phyloP scores from a whole-genome alignment of 2,329 filamentous ascomycete genomes.

The Penicillium sp. region DNA sequence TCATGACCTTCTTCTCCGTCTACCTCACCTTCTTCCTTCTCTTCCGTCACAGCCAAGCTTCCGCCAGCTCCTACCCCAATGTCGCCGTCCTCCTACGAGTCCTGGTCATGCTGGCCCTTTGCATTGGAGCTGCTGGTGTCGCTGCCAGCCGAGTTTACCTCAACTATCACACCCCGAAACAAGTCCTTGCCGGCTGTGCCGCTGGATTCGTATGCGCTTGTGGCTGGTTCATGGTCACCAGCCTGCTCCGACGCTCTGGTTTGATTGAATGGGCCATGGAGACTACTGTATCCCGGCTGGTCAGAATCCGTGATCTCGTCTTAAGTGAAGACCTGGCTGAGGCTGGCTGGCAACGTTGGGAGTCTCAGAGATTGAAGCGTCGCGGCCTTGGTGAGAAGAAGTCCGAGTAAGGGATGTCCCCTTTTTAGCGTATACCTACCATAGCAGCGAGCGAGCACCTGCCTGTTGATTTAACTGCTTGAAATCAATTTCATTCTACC shows the following conservation, averaged over 20 bases:
- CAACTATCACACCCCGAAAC: constrained; percentile 83
- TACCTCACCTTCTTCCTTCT: constrained; percentile 82
- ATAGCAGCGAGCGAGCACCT: neutral
- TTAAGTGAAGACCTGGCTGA: constrained; percentile 85
- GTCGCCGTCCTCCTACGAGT: constrained; percentile 55
- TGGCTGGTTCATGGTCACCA: constrained; percentile 74
- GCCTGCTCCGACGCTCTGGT: constrained; percentile 63
- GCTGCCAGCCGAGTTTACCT: constrained; percentile 84
- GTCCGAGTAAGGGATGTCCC: constrained; percentile 22
- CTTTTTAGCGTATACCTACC: neutral
- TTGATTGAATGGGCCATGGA: constrained; percentile 72
- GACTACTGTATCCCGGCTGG: constrained; percentile 59
- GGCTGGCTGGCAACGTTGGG: constrained; percentile 92
- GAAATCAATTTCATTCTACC: neutral
- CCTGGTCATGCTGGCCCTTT: constrained; percentile 56
- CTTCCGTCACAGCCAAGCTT: constrained; percentile 67
- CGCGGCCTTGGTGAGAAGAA: constrained; percentile 29
- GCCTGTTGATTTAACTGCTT: neutral
- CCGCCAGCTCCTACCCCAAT: constrained; percentile 43
- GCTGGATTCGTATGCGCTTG: constrained; percentile 71
- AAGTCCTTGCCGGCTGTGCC: constrained; percentile 76
- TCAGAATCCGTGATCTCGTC: constrained; percentile 78
- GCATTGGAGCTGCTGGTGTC: constrained; percentile 64
- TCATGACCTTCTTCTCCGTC: constrained; percentile 85
- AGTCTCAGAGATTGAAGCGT: constrained; percentile 49